A percentile compares a stretch with the other conserved stretches of the same genome.
phyloP scores from a whole-genome alignment of 2,329 filamentous ascomycete genomes.

The Epichloe festucae region DNA sequence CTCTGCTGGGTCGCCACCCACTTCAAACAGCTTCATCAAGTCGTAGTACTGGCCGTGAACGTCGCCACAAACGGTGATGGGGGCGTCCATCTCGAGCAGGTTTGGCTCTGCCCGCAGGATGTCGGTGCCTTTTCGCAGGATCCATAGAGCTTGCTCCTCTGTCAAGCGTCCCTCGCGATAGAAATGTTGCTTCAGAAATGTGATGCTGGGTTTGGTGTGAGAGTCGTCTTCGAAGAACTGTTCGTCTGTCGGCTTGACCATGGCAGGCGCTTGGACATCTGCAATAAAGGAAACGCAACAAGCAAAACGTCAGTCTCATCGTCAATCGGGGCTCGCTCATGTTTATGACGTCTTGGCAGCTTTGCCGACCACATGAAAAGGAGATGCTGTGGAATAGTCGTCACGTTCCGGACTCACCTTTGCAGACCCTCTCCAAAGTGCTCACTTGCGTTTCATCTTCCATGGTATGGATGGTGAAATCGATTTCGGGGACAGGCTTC shows the following conservation, averaged over 20 bases:
- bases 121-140: constrained; percentile 78
- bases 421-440: constrained; percentile 92
- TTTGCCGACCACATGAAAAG: not conserved
- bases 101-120: constrained; percentile 85
- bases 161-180: constrained; percentile 94
- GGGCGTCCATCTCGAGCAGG: constrained; percentile 96
- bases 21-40: constrained; percentile 98
- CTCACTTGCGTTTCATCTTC: constrained; percentile 92
- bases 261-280: constrained; percentile 97
- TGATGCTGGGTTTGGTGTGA: constrained; percentile 76
- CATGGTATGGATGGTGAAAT: constrained; percentile 97
- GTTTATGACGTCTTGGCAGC: not conserved
- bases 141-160: constrained; percentile 94
- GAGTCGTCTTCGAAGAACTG: constrained; percentile 87
- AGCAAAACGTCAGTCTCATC: constrained; percentile 6
- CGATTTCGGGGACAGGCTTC: constrained; percentile 92
- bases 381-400: not conserved
- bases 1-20: constrained; percentile 90
- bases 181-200: constrained; percentile 95
- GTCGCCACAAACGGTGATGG: constrained; percentile 96
- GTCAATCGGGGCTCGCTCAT: not conserved
- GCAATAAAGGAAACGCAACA: constrained; percentile 7
- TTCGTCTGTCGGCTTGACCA: constrained; percentile 81
- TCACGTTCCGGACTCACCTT: constrained; percentile 52
- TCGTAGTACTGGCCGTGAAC: constrained; percentile 99